These are phyloP conservation scores for Colletotrichum cordylinicola DNA, from an alignment of 2,329 filamentous ascomycete species.

Conservation along the genomic window DNA sequence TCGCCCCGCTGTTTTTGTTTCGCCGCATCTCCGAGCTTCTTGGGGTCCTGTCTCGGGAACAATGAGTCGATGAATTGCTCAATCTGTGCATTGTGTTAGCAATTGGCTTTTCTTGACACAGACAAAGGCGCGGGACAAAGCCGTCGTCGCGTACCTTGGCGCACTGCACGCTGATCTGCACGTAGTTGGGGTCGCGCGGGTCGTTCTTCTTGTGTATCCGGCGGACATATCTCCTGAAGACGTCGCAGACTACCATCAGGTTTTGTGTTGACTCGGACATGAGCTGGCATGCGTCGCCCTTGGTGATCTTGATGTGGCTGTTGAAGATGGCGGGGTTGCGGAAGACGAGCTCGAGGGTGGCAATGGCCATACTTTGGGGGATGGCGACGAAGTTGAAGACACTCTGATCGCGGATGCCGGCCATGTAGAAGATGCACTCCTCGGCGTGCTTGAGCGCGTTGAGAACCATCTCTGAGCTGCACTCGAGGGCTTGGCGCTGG, in stretches of 20 bases:
- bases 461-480: slow-evolving; percentile 92
- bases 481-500: slow-evolving; percentile 78
- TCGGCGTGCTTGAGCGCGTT: slow-evolving; percentile 87
- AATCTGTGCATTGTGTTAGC: slow-evolving; percentile 60
- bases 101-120: background rate
- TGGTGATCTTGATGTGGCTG: slow-evolving; percentile 93
- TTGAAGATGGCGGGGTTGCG: slow-evolving; percentile 87
- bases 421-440: slow-evolving; percentile 97
- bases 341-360: slow-evolving; percentile 90
- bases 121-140: background rate
- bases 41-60: slow-evolving; percentile 83
- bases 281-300: slow-evolving; percentile 87
- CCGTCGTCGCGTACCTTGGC: slow-evolving; percentile 68
- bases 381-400: slow-evolving; percentile 99
- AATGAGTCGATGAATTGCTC: slow-evolving; percentile 95
- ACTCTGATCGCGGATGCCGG: slow-evolving; percentile 91
- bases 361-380: slow-evolving; percentile 96
- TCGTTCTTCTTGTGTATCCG: slow-evolving; percentile 94
- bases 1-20: slow-evolving; percentile 44
- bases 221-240: slow-evolving; percentile 79
- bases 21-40: slow-evolving; percentile 53
- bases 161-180: slow-evolving; percentile 90
- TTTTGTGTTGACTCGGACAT: slow-evolving; percentile 96
- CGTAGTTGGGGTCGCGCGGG: slow-evolving; percentile 88
- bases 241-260: slow-evolving; percentile 77